Base-by-base conservation (phyloP, 495 filamentous ascomycete genomes). In the Cercophora samala region DNA sequence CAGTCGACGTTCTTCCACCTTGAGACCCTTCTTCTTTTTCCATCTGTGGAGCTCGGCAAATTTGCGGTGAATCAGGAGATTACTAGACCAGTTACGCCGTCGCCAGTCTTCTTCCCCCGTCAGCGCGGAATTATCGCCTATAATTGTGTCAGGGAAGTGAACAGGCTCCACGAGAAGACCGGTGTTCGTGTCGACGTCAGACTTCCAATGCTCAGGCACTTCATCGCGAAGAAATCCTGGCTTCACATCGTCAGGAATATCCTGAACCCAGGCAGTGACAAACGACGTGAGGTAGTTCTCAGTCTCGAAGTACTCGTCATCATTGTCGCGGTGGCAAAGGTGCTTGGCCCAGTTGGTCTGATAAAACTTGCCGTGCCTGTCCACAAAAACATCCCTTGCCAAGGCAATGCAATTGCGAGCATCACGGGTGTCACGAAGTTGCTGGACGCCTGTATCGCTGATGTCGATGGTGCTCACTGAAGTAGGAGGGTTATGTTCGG, bases 121-220 rank as follows among this genome's bases (percentile, higher is more conserved):
- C 3, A 61, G 8, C 5, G 64, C 22, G 53, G n/a, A 21, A 9
- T 56, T 19, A 4, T 60, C 23, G 18, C 66, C 19, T 13, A 46
- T 55, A 23, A 70, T 22, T 25, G 76, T 78, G 0, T 69, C 64
- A 1, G 73, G 69, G 18, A 75, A 64, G 2, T 56, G 17, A 4
- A 77, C 32, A 0, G 77, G 77, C 5, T 63, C 29, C 26, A 78
- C 26, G 22, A 79, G 68, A 19, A 8, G 3, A 19, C 79, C 78
- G 0, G 70, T 77, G 17, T 58, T 5, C 1, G 79, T 67, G 59
- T 80, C 64, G 18, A 82, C 64, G 21, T 79, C 79, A 24, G 71
- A 72, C 1, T 54, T 46, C 53, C 69, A 74, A 19, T 80, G 75
- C 3, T 66, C 42, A 3, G 46, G 24, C 13, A 63, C 42, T 0